Evolutionary conservation across 495 filamentous ascomycete genomes (phyloP).

Genomic region (Schizothecium vesticola): DNA sequence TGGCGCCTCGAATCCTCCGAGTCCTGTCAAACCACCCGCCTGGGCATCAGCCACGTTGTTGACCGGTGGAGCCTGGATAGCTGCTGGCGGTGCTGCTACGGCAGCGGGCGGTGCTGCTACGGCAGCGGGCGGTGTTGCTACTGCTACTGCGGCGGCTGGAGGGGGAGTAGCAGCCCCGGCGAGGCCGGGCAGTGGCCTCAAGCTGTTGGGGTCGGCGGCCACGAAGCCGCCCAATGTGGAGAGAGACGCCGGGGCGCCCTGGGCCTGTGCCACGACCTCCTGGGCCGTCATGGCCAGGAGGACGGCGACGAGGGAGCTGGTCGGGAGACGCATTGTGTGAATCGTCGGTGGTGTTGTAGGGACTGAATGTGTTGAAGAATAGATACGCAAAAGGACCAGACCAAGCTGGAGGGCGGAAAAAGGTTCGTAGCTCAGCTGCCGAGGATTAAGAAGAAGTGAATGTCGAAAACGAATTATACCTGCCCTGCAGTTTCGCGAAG

Average conservation of each 20-base stretch:
- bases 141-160: neutral
- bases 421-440: slow-evolving; percentile 9
- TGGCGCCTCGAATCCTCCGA: slow-evolving; percentile 5
- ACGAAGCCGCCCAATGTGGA: slow-evolving; percentile 17
- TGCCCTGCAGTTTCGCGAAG: slow-evolving; percentile 31
- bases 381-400: slow-evolving; percentile 7
- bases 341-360: slow-evolving; percentile 4
- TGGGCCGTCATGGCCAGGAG: slow-evolving; percentile 23
- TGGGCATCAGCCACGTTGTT: neutral
- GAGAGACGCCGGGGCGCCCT: slow-evolving; percentile 2
- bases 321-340: slow-evolving; percentile 24
- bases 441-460: slow-evolving; percentile 4
- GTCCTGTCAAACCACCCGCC: slow-evolving; percentile 2
- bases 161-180: neutral
- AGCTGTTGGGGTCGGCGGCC: slow-evolving; percentile 12
- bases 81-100: neutral
- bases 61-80: neutral
- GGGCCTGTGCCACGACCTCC: slow-evolving; percentile 17
- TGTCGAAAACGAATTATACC: slow-evolving; percentile 16
- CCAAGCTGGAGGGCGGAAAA: slow-evolving; percentile 17
- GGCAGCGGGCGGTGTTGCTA: neutral
- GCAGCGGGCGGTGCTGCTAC: slow-evolving; percentile 7
- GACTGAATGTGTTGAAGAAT: neutral
- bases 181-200: slow-evolving; percentile 22
- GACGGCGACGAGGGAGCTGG: slow-evolving; percentile 18